Evolutionary conservation across 2,329 filamentous ascomycete species (phyloP).

Genomic region (Rosellinia necatrix): DNA sequence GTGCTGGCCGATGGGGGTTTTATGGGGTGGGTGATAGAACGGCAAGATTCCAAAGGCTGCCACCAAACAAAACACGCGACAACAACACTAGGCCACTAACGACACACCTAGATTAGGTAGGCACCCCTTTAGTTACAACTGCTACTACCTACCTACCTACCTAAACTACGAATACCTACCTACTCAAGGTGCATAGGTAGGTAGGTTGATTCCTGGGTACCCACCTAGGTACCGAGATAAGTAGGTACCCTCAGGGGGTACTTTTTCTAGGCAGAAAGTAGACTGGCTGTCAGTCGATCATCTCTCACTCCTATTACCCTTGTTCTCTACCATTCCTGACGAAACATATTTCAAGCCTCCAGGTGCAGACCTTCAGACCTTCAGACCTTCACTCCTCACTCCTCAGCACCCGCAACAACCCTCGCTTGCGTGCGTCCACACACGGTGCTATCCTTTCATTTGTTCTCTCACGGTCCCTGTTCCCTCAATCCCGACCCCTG

Average conservation of each 20-base stretch:
- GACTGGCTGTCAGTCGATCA: too few relatives aligned
- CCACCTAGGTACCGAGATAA: too few relatives aligned
- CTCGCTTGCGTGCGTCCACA: background rate
- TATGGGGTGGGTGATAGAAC: slow-evolving; percentile 18
- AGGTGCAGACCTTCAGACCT: background rate
- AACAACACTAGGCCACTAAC: background rate
- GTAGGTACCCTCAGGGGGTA: too few relatives aligned
- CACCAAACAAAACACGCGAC: slow-evolving; percentile 14
- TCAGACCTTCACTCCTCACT: too few relatives aligned
- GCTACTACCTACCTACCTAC: background rate
- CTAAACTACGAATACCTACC: too few relatives aligned
- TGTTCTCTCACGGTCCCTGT: background rate
- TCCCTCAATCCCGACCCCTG: background rate
- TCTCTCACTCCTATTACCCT: background rate
- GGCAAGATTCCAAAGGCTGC: background rate
- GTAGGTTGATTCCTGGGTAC: too few relatives aligned
- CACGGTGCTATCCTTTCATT: background rate
- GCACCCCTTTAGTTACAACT: too few relatives aligned
- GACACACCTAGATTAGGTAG: too few relatives aligned
- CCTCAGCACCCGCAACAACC: background rate
- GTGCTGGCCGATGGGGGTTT: slow-evolving; percentile 1
- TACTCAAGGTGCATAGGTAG: too few relatives aligned
- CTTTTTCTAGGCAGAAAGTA: too few relatives aligned
- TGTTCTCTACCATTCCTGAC: too few relatives aligned
- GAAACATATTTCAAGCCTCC: background rate